A percentile compares a stretch with the other conserved stretches of the same genome.
Evolutionary conservation across 1,284 basidiomycete genomes (phyloP).

Genomic region (Heliocybe sulcata): DNA sequence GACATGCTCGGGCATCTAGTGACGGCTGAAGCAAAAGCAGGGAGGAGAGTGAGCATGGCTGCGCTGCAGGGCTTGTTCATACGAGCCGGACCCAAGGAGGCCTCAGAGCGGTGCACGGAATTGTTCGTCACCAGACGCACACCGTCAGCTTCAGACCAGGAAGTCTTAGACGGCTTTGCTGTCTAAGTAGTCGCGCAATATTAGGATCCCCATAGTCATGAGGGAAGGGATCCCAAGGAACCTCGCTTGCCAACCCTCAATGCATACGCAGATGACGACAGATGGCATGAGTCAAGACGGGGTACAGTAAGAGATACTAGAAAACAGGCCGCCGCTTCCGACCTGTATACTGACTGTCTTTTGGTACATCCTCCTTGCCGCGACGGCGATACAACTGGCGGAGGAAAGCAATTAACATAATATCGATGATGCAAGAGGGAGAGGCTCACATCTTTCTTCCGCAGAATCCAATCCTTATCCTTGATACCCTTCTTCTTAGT

Average conservation of each 20-base stretch:
- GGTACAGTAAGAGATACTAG: constrained; percentile 26
- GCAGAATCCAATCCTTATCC: constrained; percentile 76
- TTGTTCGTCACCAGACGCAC: constrained; percentile 31
- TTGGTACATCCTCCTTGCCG: constrained; percentile 73
- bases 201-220: no score
- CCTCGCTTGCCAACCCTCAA: no score
- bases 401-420: constrained; percentile 6
- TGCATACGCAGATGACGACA: no score
- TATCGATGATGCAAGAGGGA: constrained; percentile 4
- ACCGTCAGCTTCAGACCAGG: background rate
- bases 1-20: constrained; percentile 46
- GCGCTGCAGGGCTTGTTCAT: constrained; percentile 92
- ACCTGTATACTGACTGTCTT: constrained; percentile 78
- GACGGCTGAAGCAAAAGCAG: constrained; percentile 40
- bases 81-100: constrained; percentile 57
- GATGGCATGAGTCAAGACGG: no score
- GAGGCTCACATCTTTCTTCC: constrained; percentile 68
- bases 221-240: no score
- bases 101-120: constrained; percentile 46
- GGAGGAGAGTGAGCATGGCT: constrained; percentile 83
- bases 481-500: constrained; percentile 64
- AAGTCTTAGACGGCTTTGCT: background rate
- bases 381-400: constrained; percentile 69
- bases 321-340: constrained; percentile 66
- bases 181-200: background rate